Percentiles rank a stretch among this genome's conserved stretches.
These are phyloP conservation scores for Starmerella bacillaris DNA, from an alignment of 805 yeast genomes.

Conservation along the genomic window DNA sequence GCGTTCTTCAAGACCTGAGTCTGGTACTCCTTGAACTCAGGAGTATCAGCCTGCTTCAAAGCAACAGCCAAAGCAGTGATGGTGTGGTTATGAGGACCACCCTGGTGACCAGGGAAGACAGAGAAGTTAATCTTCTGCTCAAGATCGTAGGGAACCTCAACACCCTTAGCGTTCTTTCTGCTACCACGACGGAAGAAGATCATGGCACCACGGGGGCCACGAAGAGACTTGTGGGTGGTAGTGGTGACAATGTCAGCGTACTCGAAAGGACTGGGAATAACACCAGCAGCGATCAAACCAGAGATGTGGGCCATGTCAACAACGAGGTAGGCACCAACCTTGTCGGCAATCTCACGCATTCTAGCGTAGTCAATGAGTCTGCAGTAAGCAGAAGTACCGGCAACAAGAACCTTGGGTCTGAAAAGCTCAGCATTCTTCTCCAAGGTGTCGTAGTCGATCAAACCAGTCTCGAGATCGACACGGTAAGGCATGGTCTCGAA, in stretches of 20 bases:
- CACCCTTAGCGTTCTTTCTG: slow-evolving; percentile 80
- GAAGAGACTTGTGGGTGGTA: slow-evolving; percentile 92
- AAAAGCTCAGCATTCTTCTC: slow-evolving; percentile 78
- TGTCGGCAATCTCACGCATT: slow-evolving; percentile 91
- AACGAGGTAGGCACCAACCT: slow-evolving; percentile 89
- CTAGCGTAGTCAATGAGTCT: slow-evolving; percentile 90
- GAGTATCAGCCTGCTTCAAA: slow-evolving; percentile 77
- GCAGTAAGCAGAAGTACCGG: slow-evolving; percentile 97
- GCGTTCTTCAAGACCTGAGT: slow-evolving; percentile 77
- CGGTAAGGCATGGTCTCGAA: slow-evolving; percentile 98
- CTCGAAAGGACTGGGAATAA: slow-evolving; percentile 89
- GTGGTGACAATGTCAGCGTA: slow-evolving; percentile 96
- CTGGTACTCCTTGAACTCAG: slow-evolving; percentile 85
- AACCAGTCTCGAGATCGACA: slow-evolving; percentile 76
- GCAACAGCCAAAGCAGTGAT: slow-evolving; percentile 96
- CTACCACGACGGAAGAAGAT: slow-evolving; percentile 95
- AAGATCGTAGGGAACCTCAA: slow-evolving; percentile 75
- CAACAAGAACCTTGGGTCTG: slow-evolving; percentile 92
- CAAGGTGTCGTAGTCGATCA: slow-evolving; percentile 88
- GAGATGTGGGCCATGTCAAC: slow-evolving; percentile 98
- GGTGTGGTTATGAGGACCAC: slow-evolving; percentile 99
- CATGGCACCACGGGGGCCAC: slow-evolving; percentile 99
- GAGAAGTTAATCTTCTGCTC: slow-evolving; percentile 93
- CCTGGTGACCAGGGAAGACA: slow-evolving; percentile 99
- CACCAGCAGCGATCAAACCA: slow-evolving; percentile 89